Conservation (phyloP, 495 filamentous ascomycete genomes). For the Aspergillus nidulans region DNA sequence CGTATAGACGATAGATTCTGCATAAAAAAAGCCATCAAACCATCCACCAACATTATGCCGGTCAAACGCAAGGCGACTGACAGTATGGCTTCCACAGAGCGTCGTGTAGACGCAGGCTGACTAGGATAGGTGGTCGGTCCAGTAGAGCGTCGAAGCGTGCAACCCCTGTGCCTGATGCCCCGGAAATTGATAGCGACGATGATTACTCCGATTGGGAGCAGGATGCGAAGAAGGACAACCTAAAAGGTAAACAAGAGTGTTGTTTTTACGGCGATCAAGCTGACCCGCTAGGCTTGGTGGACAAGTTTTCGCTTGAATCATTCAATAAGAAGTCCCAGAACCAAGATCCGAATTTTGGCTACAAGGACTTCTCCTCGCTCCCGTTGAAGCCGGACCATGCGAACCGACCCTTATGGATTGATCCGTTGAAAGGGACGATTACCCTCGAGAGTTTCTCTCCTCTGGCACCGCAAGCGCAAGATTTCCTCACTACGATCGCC, state of each 20-base stretch:
- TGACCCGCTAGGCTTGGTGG: constrained; percentile 49
- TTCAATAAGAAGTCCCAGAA: constrained; percentile 41
- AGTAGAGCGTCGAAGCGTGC: constrained; percentile 59
- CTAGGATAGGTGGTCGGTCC: constrained; percentile 47
- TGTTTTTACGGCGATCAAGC: background rate
- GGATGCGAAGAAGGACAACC: constrained; percentile 38
- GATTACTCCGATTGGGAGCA: constrained; percentile 63
- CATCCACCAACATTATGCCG: constrained; percentile 45
- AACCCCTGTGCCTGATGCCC: constrained; percentile 63
- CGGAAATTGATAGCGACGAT: constrained; percentile 64
- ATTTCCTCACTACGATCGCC: constrained; percentile 92
- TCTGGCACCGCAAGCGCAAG: constrained; percentile 76
- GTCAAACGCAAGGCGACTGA: constrained; percentile 71
- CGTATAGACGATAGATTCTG: constrained; percentile 18
- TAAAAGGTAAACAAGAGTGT: constrained; percentile 47
- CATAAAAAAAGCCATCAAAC: constrained; percentile 5
- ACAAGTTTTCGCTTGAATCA: constrained; percentile 60
- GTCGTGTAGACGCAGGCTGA: constrained; percentile 26
- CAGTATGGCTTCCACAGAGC: constrained; percentile 32
- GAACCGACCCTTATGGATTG: constrained; percentile 87
- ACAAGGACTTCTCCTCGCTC: constrained; percentile 77
- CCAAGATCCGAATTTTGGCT: constrained; percentile 54
- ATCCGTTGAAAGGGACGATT: constrained; percentile 76
- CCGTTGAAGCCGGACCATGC: constrained; percentile 82
- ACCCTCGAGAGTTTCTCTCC: constrained; percentile 95